Conservation (phyloP, 768 basidiomycete genomes). For the Cystofilobasidium ferigula region DNA sequence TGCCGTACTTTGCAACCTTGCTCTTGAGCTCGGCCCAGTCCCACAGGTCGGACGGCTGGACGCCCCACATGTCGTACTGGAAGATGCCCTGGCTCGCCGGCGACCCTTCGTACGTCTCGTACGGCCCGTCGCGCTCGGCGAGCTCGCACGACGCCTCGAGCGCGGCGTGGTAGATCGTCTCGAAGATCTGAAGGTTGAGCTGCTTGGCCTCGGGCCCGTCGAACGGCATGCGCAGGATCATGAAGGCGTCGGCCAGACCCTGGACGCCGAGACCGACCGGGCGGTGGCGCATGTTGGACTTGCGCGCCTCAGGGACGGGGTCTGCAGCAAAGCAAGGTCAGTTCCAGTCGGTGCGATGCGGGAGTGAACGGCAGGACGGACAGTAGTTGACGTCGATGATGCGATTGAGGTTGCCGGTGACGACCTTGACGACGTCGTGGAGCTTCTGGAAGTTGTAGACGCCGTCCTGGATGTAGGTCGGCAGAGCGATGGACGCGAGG, state of each 20-base stretch:
- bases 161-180: slow-evolving; percentile 95
- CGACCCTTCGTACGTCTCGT: slow-evolving; percentile 80
- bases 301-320: slow-evolving; percentile 78
- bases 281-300: slow-evolving; percentile 91
- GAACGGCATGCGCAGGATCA: slow-evolving; percentile 92
- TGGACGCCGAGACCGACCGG: slow-evolving; percentile 97
- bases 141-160: slow-evolving; percentile 83
- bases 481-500: slow-evolving; percentile 89
- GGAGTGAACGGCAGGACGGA: slow-evolving; percentile 17
- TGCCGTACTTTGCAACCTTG: slow-evolving; percentile 65
- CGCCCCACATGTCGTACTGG: slow-evolving; percentile 92
- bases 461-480: slow-evolving; percentile 66
- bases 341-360: neutral
- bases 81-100: slow-evolving; percentile 79
- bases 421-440: slow-evolving; percentile 86
- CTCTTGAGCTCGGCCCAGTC: slow-evolving; percentile 83
- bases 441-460: slow-evolving; percentile 87
- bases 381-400: slow-evolving; percentile 57
- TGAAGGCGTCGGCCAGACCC: slow-evolving; percentile 95
- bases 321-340: slow-evolving; percentile 45
- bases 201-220: slow-evolving; percentile 74
- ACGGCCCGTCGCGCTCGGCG: slow-evolving; percentile 65
- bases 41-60: slow-evolving; percentile 80
- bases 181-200: slow-evolving; percentile 91
- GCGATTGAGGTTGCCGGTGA: slow-evolving; percentile 81